phyloP scores from a whole-genome alignment of 257 asterid genomes.

The Coffea eugenioides region DNA sequence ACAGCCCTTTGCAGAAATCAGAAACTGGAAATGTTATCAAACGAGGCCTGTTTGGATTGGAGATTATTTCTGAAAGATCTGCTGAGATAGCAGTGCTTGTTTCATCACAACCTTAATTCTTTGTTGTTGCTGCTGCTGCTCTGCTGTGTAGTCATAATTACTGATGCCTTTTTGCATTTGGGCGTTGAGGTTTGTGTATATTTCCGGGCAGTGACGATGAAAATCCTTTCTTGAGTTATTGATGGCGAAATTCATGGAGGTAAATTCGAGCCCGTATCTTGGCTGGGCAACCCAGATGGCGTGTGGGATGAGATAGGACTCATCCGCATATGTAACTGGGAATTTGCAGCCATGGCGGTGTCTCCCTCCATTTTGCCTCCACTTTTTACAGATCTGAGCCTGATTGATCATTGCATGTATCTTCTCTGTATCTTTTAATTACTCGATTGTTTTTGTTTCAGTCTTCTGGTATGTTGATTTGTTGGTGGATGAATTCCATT shows the following conservation, averaged over 20 bases:
- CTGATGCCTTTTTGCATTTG: not conserved
- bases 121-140: not conserved
- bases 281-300: constrained; percentile 15
- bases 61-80: no score
- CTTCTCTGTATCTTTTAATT: no score
- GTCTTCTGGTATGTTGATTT: no score
- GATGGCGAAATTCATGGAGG: not conserved
- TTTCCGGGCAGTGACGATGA: constrained; percentile 28
- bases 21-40: no score
- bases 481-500: not conserved
- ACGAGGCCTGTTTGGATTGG: no score
- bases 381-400: no score
- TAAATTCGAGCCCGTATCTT: not conserved
- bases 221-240: not conserved
- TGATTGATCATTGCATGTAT: no score
- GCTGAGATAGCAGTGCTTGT: no score
- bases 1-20: constrained; percentile 18
- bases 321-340: constrained; percentile 3
- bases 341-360: constrained; percentile 35
- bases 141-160: not conserved
- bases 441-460: no score
- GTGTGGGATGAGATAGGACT: constrained; percentile 6
- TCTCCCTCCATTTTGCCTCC: not conserved
- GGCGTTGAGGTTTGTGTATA: not conserved
- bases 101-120: not conserved